Base-by-base conservation (phyloP, 2,329 filamentous ascomycete species). In the Claviceps africana region DNA sequence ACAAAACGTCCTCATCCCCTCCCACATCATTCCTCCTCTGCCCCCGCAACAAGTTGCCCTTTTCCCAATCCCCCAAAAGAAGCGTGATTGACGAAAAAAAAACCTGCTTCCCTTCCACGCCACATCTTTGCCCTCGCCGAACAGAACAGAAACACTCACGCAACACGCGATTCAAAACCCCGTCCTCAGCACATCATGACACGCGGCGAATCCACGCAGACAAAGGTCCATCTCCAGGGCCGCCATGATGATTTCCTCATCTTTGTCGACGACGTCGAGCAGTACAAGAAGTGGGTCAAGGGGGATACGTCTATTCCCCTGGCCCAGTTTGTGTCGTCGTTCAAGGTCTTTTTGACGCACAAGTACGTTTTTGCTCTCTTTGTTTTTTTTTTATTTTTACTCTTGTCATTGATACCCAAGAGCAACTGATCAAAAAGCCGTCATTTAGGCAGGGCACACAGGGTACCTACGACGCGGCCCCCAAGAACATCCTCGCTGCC, bases 321-420 rank as follows among this genome's bases (percentile, higher is more conserved):
- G 47, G 78, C 86, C 1, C 83, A 96, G 62, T 90, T 98, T 53
- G 78, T 97, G 52, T 88, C 83, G 54, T 78, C 85, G 8, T 97
- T 88, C 77, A 87, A 95, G 77, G 76, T 98, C 64, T 95, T 95
- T 64, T 74, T 85, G 44, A 95, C 89, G 37, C 86, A 94, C 74
- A 86, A 84, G 90, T 96, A 77, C 72, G 86, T 74, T 47, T 48
- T 30, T 48, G 44, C 46, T 22, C 9, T 40, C 25, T 22, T 46
- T 40, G 4, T 42, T 42, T 21, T 31, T 11, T 13, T 50, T 31
- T 37, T 47, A 50, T 35, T 52, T 40, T n/a, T 21, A n/a, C n/a
- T n/a, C n/a, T n/a, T n/a, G n/a, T n/a, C n/a, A n/a, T n/a, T n/a
- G n/a, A n/a, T n/a, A n/a, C n/a, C n/a, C n/a, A n/a, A n/a, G n/a